These are phyloP conservation scores for Sungouiozyma ichnusensis DNA, from an alignment of 805 yeast species.

Conservation along the genomic window DNA sequence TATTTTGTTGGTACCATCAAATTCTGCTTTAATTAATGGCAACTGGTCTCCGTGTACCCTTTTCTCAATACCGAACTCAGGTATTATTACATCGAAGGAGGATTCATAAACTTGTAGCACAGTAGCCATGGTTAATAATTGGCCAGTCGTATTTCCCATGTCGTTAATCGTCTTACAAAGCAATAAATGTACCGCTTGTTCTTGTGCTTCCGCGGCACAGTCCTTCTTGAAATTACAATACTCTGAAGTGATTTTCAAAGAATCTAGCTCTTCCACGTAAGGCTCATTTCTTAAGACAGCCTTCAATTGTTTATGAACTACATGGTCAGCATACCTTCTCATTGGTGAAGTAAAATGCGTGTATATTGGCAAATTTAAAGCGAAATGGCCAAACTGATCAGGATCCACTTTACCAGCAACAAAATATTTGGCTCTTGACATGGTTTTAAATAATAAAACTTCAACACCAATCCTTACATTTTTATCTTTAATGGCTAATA, in stretches of 20 bases:
- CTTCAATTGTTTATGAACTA: slow-evolving; percentile 88
- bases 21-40: slow-evolving; percentile 87
- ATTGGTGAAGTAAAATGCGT: slow-evolving; percentile 92
- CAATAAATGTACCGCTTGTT: slow-evolving; percentile 82
- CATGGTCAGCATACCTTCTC: slow-evolving; percentile 82
- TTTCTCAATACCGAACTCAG: slow-evolving; percentile 90
- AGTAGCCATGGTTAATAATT: slow-evolving; percentile 71
- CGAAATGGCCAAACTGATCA: slow-evolving; percentile 67
- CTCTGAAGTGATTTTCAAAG: slow-evolving; percentile 74
- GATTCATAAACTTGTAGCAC: slow-evolving; percentile 92
- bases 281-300: slow-evolving; percentile 39
- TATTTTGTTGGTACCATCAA: slow-evolving; percentile 53
- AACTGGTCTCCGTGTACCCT: slow-evolving; percentile 96
- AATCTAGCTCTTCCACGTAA: slow-evolving; percentile 47
- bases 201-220: slow-evolving; percentile 87
- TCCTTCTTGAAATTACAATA: slow-evolving; percentile 94
- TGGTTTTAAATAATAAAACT: slow-evolving; percentile 66
- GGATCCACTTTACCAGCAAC: slow-evolving; percentile 82
- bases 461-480: slow-evolving; percentile 64
- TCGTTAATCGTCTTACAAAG: slow-evolving; percentile 76
- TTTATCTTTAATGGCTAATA: slow-evolving; percentile 52
- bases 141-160: slow-evolving; percentile 64
- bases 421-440: slow-evolving; percentile 78
- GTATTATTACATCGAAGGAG: slow-evolving; percentile 85
- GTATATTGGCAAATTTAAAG: slow-evolving; percentile 72